Percentiles rank a stretch among this genome's conserved stretches.
Conservation (phyloP, 805 yeast genomes). For the Spathaspora arborariae region DNA sequence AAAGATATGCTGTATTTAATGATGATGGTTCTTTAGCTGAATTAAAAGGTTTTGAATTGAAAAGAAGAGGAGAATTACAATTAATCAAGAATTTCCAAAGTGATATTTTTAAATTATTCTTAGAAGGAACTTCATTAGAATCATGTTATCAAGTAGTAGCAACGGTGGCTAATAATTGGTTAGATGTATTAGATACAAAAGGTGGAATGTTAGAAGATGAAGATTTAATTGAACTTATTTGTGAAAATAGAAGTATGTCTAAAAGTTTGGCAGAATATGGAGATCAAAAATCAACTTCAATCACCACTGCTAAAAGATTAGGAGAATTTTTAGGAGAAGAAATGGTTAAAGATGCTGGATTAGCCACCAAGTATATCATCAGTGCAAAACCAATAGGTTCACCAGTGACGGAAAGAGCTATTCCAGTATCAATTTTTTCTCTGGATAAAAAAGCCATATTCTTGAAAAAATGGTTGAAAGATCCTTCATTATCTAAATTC, state of each 20-base stretch:
- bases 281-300: constrained; percentile 87
- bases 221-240: constrained; percentile 89
- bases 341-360: constrained; percentile 94
- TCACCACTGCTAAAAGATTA: constrained; percentile 88
- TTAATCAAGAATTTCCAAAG: constrained; percentile 92
- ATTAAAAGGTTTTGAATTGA: constrained; percentile 92
- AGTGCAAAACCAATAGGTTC: constrained; percentile 77
- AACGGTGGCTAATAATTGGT: constrained; percentile 90
- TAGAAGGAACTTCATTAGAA: constrained; percentile 78
- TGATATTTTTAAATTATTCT: constrained; percentile 85
- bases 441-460: constrained; percentile 79
- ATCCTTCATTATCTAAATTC: constrained; percentile 68
- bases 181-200: constrained; percentile 84
- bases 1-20: constrained; percentile 95
- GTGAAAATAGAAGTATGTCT: constrained; percentile 95
- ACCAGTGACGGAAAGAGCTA: constrained; percentile 93
- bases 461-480: constrained; percentile 83
- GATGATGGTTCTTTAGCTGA: constrained; percentile 93
- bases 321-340: constrained; percentile 95
- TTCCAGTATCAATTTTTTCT: constrained; percentile 93
- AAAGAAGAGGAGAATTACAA: constrained; percentile 94
- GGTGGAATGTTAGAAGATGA: constrained; percentile 90
- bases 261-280: constrained; percentile 87
- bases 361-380: constrained; percentile 91
- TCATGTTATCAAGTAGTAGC: constrained; percentile 88